Conservation (phyloP, 495 filamentous ascomycete genomes). For the Aspergillus heteromorphus region DNA sequence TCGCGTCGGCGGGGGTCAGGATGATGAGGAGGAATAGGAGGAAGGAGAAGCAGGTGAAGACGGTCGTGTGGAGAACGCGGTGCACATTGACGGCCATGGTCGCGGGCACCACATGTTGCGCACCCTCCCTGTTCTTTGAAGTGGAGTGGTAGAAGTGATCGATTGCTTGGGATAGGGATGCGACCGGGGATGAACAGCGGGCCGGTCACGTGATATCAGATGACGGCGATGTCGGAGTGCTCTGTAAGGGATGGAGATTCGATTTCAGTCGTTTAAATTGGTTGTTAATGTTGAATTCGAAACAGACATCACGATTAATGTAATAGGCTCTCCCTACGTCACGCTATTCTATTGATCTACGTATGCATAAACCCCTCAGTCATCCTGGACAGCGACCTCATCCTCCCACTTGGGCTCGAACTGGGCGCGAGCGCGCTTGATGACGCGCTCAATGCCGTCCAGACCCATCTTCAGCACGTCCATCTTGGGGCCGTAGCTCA, state of each 20-base stretch:
- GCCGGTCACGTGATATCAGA: not conserved
- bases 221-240: not conserved
- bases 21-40: slow-evolving; percentile 67
- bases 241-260: too few species aligned
- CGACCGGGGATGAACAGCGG: not conserved
- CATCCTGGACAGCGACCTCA: slow-evolving; percentile 38
- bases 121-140: not conserved
- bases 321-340: not conserved
- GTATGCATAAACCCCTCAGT: slow-evolving; percentile 18
- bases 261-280: too few species aligned
- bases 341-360: slow-evolving; percentile 5
- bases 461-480: slow-evolving; percentile 78
- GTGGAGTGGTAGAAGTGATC: not conserved
- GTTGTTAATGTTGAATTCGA: too few species aligned
- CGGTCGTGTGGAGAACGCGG: slow-evolving; percentile 74
- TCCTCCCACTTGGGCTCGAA: slow-evolving; percentile 30
- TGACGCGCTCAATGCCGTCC: slow-evolving; percentile 82
- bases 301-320: not conserved
- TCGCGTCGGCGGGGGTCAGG: slow-evolving; percentile 76
- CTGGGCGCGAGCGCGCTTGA: slow-evolving; percentile 37
- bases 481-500: slow-evolving; percentile 89
- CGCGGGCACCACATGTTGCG: slow-evolving; percentile 21
- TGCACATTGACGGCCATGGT: slow-evolving; percentile 54
- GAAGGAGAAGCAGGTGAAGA: slow-evolving; percentile 73
- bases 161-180: not conserved